Base-by-base conservation (phyloP, 345 rosid genomes). In the Garcia nutans region DNA sequence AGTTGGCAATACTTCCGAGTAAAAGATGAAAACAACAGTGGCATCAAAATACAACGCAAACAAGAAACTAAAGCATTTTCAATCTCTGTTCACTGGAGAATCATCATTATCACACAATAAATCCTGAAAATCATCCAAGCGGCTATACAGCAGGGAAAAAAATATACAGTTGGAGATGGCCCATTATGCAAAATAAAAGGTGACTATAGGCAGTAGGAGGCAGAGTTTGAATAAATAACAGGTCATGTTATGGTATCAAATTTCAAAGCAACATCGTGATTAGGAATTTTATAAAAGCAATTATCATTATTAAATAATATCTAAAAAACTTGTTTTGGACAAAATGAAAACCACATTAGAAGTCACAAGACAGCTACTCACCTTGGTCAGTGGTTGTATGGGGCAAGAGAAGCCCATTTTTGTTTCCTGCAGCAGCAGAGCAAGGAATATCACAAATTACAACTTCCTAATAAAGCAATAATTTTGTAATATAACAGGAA, bases 381-480 rank as follows among this genome's bases (percentile, higher is more conserved):
- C 99, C 99, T 89, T 96, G 99, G 81, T 96, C 98, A 33, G 97
- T 96, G 59, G 97, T 90, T 75, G 81, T 96, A 74, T 93, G 99
- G 1, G 98, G 99, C 78, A 96, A 85, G 73, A 96, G 97, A 84
- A 93, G 97, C 55, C 98, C 99, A 16, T 93, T 91, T 76, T 93
- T 96, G 84, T 96, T 96, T 68, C 99, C 99, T 91, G 81, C 73
- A 26, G 12, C 12, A 8, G 20, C 52, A 72, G 71, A 68, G 33
- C 9, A 11, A 59, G 11, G 6, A 3, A 44, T 37, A 19, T 12
- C 9, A 8, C 74, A 65, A 77, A 22, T 12, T 28, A 37, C 24
- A 59, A 9, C 10, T 24, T 63, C 31, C 20, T 26, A 1, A 13
- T 1, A 71, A 17, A 64, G 3, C 0, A 58, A 22, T 8, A 6